Base-by-base conservation (phyloP, 2,329 filamentous ascomycete genomes). In the Ambrosiella xylebori region DNA sequence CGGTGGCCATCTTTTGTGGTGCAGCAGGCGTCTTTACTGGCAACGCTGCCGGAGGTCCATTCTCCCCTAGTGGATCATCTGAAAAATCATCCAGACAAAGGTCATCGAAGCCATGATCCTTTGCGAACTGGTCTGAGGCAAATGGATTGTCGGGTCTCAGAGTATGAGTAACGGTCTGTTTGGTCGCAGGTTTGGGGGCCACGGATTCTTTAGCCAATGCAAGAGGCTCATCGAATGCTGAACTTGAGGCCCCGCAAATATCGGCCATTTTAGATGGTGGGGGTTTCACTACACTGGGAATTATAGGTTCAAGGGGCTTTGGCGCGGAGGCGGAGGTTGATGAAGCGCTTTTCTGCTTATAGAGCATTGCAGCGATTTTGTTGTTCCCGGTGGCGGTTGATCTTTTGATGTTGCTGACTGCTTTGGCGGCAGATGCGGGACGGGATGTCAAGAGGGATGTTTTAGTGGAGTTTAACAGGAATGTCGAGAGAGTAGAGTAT, bases 51-150 rank as follows among this genome's bases (percentile, higher is more conserved):
- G 56, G 52, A 9, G 59, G 52, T 13, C 56, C 53, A 12, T 40
- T 45, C 41, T 61, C 59, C 1, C 54, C 51, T 13, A 61, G 53
- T 19, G 59, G 59, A 17, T 61, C 59, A 51, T 61, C 59, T 11
- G 56, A 56, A 44, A 61, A 61, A 15, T 61, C 59, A 19, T 61
- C 59, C 15, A 51, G 39, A 13, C 54, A 54, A 7, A 61, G 37
- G 35, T 61, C 59, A 13, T 58, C 59, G 27, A 61, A 61, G 56
- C 59, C 59, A 52, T 61, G 44, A 19, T 61, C 56, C 13, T 58
- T 53, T 15, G 53, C 56, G 27, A 61, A 58, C n/a, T 58, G 56
- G n/a, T 56, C 52, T 17, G 54, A 56, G 11, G 15, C 15, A 35
- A 39, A 40, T 1, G 37, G 13, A 17, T 47, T 27, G 27, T 27